Percentiles rank a stretch among this genome's conserved stretches.
phyloP scores from a whole-genome alignment of 2,329 filamentous ascomycete species.

The Talaromyces sp. region DNA sequence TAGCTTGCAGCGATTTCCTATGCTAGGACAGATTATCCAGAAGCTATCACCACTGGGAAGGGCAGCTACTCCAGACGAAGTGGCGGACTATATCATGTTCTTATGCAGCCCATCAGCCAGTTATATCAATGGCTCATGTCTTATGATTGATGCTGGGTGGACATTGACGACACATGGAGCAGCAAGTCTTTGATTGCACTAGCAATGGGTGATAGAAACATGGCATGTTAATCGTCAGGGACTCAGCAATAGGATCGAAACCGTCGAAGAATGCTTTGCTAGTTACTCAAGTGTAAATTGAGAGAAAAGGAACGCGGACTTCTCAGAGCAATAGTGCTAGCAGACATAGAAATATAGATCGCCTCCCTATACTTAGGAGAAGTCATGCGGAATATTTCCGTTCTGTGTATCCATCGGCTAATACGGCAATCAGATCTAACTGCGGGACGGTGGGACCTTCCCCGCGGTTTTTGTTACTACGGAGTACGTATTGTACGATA shows the following conservation, averaged over 20 bases:
- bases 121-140: conserved; percentile 7
- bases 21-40: neutral
- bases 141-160: neutral
- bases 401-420: too few species aligned
- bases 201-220: too few species aligned
- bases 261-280: too few species aligned
- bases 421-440: too few species aligned
- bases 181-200: neutral
- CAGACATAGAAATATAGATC: too few species aligned
- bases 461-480: neutral
- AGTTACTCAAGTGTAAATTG: too few species aligned
- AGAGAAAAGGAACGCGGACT: too few species aligned
- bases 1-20: neutral
- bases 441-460: neutral
- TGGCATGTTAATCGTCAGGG: too few species aligned
- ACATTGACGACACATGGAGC: neutral
- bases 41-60: neutral
- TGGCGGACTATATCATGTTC: neutral
- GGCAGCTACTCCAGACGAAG: neutral
- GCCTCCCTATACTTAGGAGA: too few species aligned
- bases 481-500: too few species aligned
- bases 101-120: neutral
- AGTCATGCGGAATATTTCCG: neutral
- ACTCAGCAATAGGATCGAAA: too few species aligned
- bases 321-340: too few species aligned